Conservation (phyloP, 225 moss, liverwort and hornwort genomes). For the Physcomitrium patens region DNA sequence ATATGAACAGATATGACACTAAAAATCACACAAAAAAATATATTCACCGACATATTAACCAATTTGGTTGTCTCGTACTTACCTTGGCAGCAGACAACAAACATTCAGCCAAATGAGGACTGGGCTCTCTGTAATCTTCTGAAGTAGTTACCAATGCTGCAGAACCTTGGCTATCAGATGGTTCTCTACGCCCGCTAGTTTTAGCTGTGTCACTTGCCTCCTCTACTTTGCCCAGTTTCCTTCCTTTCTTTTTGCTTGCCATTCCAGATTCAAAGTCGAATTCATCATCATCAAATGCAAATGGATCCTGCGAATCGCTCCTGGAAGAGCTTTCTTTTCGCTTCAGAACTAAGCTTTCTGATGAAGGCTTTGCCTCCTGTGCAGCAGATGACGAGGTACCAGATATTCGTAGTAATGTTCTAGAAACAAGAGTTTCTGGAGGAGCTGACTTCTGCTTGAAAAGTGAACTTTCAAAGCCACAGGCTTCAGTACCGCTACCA, state of each 20-base stretch:
- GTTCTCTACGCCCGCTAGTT: conserved; percentile 47
- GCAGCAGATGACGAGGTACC: conserved; percentile 48
- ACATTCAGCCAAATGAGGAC: conserved; percentile 76
- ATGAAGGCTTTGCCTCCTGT: conserved; percentile 50
- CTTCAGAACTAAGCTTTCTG: conserved; percentile 45
- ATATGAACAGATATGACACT: conserved; percentile 10
- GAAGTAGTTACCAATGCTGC: conserved; percentile 29
- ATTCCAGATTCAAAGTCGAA: conserved; percentile 54
- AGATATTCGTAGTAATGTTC: conserved; percentile 55
- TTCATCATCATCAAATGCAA: conserved; percentile 81
- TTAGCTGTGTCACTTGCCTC: conserved; percentile 54
- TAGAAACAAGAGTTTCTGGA: conserved; percentile 37
- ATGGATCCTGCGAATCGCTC: conserved; percentile 87
- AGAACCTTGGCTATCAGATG: conserved; percentile 43
- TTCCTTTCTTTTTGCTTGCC: conserved; percentile 60
- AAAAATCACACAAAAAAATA: conserved; percentile 1
- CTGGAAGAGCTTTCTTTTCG: conserved; percentile 53
- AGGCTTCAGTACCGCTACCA: conserved; percentile 38
- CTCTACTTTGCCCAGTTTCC: conserved; percentile 56
- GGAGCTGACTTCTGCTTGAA: conserved; percentile 42
- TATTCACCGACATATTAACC: not conserved
- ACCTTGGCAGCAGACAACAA: conserved; percentile 97
- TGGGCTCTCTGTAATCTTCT: conserved; percentile 57
- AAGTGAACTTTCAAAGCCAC: conserved; percentile 35
- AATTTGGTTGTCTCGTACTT: not conserved